A percentile compares a stretch with the other conserved stretches of the same genome.
Conservation (phyloP, 441 rosid genomes). For the Pelargonium australe region DNA sequence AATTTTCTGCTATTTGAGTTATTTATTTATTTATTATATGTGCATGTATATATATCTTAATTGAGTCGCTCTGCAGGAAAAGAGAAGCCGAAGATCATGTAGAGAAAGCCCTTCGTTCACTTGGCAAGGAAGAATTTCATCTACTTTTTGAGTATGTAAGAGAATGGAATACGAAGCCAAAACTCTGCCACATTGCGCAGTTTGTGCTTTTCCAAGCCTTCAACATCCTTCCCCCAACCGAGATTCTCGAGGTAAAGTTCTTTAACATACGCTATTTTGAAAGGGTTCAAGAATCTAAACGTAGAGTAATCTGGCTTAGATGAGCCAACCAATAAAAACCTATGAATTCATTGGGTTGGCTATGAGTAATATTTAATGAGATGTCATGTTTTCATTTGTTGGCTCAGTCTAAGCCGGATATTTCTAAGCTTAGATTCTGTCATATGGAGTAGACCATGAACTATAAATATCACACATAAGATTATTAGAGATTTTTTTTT, state of each 20-base stretch:
- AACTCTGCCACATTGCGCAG: conserved; percentile 84
- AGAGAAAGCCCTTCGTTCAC: conserved; percentile 53
- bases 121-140: conserved; percentile 61
- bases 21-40: not conserved
- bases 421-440: too few relatives aligned
- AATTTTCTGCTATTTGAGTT: not conserved
- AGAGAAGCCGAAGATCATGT: conserved; percentile 45
- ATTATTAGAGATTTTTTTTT: too few relatives aligned
- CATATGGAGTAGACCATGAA: too few relatives aligned
- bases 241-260: conserved; percentile 62
- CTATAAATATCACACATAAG: too few relatives aligned
- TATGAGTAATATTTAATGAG: too few relatives aligned
- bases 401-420: too few relatives aligned
- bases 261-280: not conserved
- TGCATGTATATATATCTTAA: conserved; percentile 11
- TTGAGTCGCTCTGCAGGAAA: conserved; percentile 39
- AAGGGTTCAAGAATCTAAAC: too few relatives aligned
- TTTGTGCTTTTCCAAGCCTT: conserved; percentile 63
- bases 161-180: conserved; percentile 95
- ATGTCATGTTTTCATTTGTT: too few relatives aligned
- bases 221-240: conserved; percentile 64
- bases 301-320: too few relatives aligned
- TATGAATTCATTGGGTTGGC: too few relatives aligned
- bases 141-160: conserved; percentile 73
- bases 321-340: too few relatives aligned